Base-by-base conservation (phyloP, 2,329 filamentous ascomycete genomes). In the Colletotrichum zoysiae region DNA sequence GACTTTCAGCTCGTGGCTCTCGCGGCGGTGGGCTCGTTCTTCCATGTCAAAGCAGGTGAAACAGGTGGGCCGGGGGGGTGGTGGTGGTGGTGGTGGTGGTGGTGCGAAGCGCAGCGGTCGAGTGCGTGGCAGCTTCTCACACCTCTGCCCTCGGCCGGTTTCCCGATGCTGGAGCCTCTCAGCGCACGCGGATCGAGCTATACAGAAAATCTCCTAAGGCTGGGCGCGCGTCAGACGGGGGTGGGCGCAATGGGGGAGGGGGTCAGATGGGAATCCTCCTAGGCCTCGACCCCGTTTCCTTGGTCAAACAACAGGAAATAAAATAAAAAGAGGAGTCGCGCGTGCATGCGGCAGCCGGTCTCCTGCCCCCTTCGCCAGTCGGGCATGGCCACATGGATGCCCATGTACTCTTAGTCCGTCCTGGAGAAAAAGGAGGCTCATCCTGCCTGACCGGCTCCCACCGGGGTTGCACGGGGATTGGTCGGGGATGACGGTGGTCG, bases 31-130 rank as follows among this genome's bases (percentile, higher is more conserved):
- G 69, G 51, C 40, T 53, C 48, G 69, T 64, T 71, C 12, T 48
- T 68, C 57, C 69, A 68, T 53, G 69, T 71, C 69, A 71, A 71
- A 71, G 69, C 69, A 71, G 65, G 68, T 71, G 69, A 71, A 71
- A 71, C 69, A 69, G 53, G 69, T 71, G 65, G 69, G 59, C 65
- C 46, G 46, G 40, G 40, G 40, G 14, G 38, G 38, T 5, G 35
- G 38, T 11, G 53, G 44, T 58, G 67, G 30, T 38, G 40, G 40
- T 14, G 14, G 38, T 12, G 35, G 35, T 12, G 38, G 53, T 46
- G 65, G 67, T 40, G 60, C 33, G 61, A 18, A 20, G 48, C 44
- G 61, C n/a, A 20, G 48, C 44, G 14, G 38, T 42, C 23, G 20
- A 67, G 65, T 71, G 65, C 65, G 69, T 71, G 69, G 69, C 69